These are phyloP conservation scores for Fusarium sp. DNA, from an alignment of 2,329 filamentous ascomycete species.

Conservation along the genomic window DNA sequence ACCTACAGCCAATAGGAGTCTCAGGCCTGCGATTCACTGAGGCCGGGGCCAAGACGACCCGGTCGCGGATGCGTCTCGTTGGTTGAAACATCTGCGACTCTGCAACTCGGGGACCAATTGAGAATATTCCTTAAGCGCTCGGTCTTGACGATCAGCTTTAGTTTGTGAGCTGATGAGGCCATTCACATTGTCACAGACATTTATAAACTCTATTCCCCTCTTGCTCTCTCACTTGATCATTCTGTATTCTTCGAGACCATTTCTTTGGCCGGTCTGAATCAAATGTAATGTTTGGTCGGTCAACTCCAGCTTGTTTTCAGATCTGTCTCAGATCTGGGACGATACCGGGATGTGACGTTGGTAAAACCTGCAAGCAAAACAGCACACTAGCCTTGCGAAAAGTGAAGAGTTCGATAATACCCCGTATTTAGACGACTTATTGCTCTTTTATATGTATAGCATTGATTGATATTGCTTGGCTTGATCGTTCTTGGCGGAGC, in stretches of 20 bases:
- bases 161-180: conserved; percentile 13
- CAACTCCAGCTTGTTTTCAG: not conserved
- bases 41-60: conserved; percentile 25
- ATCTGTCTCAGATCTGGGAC: conserved; percentile 15
- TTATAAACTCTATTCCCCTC: not conserved
- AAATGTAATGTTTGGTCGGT: not conserved
- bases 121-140: conserved; percentile 23
- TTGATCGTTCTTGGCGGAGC: not conserved
- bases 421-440: not conserved
- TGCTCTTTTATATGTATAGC: not conserved
- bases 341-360: conserved; percentile 22
- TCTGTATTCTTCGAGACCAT: too few species aligned
- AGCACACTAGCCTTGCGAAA: not conserved
- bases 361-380: conserved; percentile 17
- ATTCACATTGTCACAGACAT: not conserved
- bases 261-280: not conserved
- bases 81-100: conserved; percentile 14
- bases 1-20: not conserved
- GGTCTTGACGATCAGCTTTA: not conserved
- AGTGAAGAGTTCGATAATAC: not conserved
- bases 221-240: not conserved
- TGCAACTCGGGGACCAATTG: conserved; percentile 18
- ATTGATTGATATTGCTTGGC: not conserved
- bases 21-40: not conserved
- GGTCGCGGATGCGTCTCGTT: conserved; percentile 38